Conservation (phyloP, 2,329 filamentous ascomycete genomes). For the Talaromyces piceae region DNA sequence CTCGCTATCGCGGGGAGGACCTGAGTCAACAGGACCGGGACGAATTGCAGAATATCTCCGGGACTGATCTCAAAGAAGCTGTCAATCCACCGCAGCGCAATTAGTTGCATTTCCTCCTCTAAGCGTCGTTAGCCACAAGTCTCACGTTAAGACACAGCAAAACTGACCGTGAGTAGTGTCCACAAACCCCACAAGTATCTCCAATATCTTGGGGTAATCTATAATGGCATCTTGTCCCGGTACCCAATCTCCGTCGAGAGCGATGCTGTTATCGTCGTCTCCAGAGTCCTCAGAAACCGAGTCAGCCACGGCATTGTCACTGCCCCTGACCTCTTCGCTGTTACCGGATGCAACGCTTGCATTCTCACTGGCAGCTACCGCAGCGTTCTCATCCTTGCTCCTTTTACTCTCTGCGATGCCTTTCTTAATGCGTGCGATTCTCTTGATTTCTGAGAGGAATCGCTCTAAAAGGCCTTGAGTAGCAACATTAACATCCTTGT, state of each 20-base stretch:
- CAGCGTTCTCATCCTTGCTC: slow-evolving; percentile 58
- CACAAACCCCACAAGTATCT: slow-evolving; percentile 83
- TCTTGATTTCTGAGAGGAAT: slow-evolving; percentile 88
- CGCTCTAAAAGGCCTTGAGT: slow-evolving; percentile 84
- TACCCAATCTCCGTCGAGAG: slow-evolving; percentile 86
- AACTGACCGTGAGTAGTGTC: slow-evolving; percentile 65
- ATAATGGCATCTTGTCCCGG: slow-evolving; percentile 95
- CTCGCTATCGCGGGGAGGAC: slow-evolving; percentile 92
- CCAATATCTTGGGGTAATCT: slow-evolving; percentile 82
- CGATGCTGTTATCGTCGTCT: slow-evolving; percentile 46
- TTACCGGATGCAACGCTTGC: slow-evolving; percentile 51
- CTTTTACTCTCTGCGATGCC: slow-evolving; percentile 82
- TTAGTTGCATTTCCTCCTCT: slow-evolving; percentile 88
- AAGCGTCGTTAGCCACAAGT: slow-evolving; percentile 16
- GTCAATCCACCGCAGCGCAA: slow-evolving; percentile 90
- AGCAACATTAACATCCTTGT: slow-evolving; percentile 87
- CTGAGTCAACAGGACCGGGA: slow-evolving; percentile 83
- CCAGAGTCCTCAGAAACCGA: slow-evolving; percentile 39
- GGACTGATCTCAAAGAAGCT: slow-evolving; percentile 95
- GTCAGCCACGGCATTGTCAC: slow-evolving; percentile 51
- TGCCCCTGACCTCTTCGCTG: slow-evolving; percentile 31
- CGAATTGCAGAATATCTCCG: slow-evolving; percentile 91
- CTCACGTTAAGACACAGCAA: background rate
- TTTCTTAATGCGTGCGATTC: slow-evolving; percentile 86
- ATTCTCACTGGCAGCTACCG: slow-evolving; percentile 61